Base-by-base conservation (phyloP, 495 filamentous ascomycete genomes). In the Lindgomyces ingoldianus region DNA sequence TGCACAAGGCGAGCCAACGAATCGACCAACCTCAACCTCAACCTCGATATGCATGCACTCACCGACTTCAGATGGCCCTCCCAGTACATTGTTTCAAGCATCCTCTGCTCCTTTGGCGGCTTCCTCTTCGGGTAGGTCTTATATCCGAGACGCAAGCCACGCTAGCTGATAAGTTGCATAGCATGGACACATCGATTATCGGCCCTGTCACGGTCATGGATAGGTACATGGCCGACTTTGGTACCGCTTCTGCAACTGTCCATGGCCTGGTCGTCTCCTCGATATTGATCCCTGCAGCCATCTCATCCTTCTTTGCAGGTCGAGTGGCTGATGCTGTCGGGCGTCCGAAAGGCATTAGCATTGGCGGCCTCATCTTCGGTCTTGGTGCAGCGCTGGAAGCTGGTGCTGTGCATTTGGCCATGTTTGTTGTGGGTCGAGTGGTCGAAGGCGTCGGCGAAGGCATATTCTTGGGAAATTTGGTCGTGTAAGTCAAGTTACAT, bases 401-500 rank as follows among this genome's bases (percentile, higher is more conserved):
- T 22, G 71, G 56, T 0, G 11, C 57, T 19, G 44, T 77, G 8
- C 71, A 75, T 12, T 58, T 87, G 8, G 77, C 74, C 4, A 81
- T 84, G 78, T 81, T 87, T 21, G 71, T 87, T 29, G 74, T 76
- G 9, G 85, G 85, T 10, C 74, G 85, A 6, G 73, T 75, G 4
- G 66, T 88, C n/a, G 74, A 81, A 44, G 84, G 85, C 0, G 69
- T 86, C 22, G 86, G 86, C 0, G 81, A 88, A 67, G 86, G 85
- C 0, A 63, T 87, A 0, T 87, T 81, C 62, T 62, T 89, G 10
- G 78, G 83, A 3, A 85, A 78, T 25, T 72, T 84, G 36, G 79
- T 81, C 1, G 84, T 87, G 49, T 52, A 52, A 52, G 49, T 30
- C n/a, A 9, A n/a, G n/a, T n/a, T n/a, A n/a, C n/a, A n/a, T n/a